A percentile compares a stretch with the other conserved stretches of the same genome.
These are phyloP conservation scores for Penicillium cataractarum DNA, from an alignment of 495 filamentous ascomycete genomes.

Conservation along the genomic window DNA sequence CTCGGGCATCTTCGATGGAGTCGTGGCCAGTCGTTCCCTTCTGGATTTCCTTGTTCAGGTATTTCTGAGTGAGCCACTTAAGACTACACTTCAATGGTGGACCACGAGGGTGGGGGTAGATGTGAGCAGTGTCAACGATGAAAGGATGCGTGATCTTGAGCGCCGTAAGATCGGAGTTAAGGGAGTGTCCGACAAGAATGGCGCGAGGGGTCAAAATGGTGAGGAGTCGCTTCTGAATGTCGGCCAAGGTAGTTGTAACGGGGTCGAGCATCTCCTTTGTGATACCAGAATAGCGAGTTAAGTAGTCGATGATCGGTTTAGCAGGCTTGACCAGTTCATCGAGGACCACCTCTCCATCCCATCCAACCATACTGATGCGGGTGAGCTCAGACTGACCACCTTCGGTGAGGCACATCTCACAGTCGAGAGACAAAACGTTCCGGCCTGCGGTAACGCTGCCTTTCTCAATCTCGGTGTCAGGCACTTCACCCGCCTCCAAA, in stretches of 20 bases:
- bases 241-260: conserved; percentile 78
- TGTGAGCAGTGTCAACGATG: conserved; percentile 84
- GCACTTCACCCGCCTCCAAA: conserved; percentile 66
- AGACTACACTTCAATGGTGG: conserved; percentile 74
- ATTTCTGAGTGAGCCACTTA: conserved; percentile 80
- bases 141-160: conserved; percentile 87
- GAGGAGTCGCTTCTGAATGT: conserved; percentile 80
- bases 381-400: conserved; percentile 77
- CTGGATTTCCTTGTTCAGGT: conserved; percentile 84
- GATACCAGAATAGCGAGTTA: conserved; percentile 89
- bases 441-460: conserved; percentile 84
- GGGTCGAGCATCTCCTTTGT: conserved; percentile 78
- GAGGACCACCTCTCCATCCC: conserved; percentile 80
- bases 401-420: conserved; percentile 93
- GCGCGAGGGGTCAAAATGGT: conserved; percentile 71
- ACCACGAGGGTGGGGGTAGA: conserved; percentile 82
- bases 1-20: conserved; percentile 87
- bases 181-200: conserved; percentile 87
- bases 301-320: conserved; percentile 82
- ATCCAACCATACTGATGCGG: conserved; percentile 80
- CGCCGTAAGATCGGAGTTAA: conserved; percentile 85
- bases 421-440: conserved; percentile 83
- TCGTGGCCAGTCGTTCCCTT: conserved; percentile 80
- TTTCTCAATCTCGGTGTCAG: conserved; percentile 69
- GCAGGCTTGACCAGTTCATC: conserved; percentile 92